phyloP scores from a whole-genome alignment of 345 rosid genomes.

The Streptanthus diversifolius region DNA sequence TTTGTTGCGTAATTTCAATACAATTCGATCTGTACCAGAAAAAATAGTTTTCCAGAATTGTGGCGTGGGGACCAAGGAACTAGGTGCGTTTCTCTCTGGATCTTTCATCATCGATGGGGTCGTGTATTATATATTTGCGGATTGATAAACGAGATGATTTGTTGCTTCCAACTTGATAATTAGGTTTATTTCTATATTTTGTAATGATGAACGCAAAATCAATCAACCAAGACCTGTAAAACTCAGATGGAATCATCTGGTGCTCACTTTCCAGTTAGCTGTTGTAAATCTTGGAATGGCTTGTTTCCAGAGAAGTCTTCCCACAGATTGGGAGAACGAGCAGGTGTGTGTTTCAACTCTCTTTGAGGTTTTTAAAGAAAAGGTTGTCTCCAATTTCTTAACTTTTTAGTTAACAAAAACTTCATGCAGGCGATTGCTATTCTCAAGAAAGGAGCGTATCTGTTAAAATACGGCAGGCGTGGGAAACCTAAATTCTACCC shows the following conservation, averaged over 20 bases:
- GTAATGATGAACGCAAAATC: background rate
- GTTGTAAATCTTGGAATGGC: constrained; percentile 42
- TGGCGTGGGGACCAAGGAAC: constrained; percentile 26
- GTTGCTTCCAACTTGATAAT: background rate
- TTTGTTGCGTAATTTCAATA: background rate
- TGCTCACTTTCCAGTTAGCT: constrained; percentile 30
- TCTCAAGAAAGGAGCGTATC: constrained; percentile 66
- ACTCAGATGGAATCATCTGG: constrained; percentile 31
- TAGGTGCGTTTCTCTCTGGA: constrained; percentile 17
- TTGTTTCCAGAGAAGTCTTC: constrained; percentile 33
- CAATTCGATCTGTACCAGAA: background rate
- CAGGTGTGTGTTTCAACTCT: constrained; percentile 30
- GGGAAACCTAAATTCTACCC: constrained; percentile 82
- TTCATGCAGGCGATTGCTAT: constrained; percentile 54
- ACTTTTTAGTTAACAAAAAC: background rate
- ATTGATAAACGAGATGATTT: background rate
- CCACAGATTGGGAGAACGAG: constrained; percentile 43
- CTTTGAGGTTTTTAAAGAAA: background rate
- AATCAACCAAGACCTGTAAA: background rate
- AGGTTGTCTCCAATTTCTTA: too few relatives aligned
- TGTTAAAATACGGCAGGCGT: constrained; percentile 69
- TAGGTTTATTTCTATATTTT: background rate
- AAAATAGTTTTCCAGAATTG: background rate
- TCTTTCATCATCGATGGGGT: background rate
- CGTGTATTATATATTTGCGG: background rate